phyloP scores from a whole-genome alignment of 225 moss, liverwort and hornwort genomes.

The Sphagnum contortum region DNA sequence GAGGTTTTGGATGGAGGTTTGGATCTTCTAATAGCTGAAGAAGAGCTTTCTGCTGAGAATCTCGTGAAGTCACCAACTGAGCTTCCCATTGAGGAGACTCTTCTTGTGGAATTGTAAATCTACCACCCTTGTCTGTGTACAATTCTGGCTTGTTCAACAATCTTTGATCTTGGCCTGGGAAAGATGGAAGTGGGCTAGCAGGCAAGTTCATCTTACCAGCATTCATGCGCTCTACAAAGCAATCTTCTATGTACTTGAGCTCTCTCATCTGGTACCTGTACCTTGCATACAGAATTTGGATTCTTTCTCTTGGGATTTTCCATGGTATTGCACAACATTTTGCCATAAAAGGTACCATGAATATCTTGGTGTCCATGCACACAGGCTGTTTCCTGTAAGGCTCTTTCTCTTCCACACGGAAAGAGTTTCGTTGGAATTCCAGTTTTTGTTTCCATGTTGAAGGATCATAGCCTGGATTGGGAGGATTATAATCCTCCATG shows the following conservation, averaged over 20 bases:
- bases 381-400: constrained; percentile 10
- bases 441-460: constrained; percentile 21
- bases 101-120: background rate
- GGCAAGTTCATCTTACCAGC: constrained; percentile 3
- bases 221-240: constrained; percentile 5
- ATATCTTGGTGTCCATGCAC: constrained; percentile 9
- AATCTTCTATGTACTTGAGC: constrained; percentile 8
- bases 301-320: background rate
- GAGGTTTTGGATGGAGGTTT: background rate
- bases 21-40: background rate
- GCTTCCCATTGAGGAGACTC: constrained; percentile 2
- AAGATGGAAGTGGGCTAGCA: background rate
- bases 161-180: constrained; percentile 1
- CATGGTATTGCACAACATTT: background rate
- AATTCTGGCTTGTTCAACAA: background rate
- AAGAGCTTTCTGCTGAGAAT: background rate
- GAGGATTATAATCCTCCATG: constrained; percentile 9
- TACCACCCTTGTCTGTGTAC: constrained; percentile 3
- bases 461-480: constrained; percentile 7
- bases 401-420: constrained; percentile 15
- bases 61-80: background rate
- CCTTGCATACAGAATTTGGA: background rate
- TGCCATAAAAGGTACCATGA: background rate
- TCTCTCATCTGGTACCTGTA: background rate
- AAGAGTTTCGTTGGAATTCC: constrained; percentile 20